These are phyloP conservation scores for Berberis vulgaris DNA, from an alignment of 164 flowering plant species.

Conservation along the genomic window DNA sequence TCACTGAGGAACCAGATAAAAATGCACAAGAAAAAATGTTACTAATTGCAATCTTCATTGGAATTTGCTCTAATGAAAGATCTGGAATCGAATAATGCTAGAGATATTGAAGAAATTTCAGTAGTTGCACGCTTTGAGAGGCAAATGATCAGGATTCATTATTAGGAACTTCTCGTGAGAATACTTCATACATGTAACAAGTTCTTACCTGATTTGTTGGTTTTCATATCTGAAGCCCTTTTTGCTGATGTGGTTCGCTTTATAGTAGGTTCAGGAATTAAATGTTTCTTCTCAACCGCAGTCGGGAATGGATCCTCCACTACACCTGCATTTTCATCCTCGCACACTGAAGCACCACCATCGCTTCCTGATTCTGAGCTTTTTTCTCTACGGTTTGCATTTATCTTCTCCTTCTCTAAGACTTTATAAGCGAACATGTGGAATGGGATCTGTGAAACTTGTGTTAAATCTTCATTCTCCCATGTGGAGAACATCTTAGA, in stretches of 20 bases:
- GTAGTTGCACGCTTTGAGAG: too few species aligned
- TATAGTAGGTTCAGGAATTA: conserved; percentile 18
- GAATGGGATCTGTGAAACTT: conserved; percentile 68
- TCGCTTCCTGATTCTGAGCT: conserved; percentile 65
- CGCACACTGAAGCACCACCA: conserved; percentile 41
- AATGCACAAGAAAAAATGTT: background rate
- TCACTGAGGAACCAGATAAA: conserved; percentile 20
- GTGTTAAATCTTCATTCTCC: conserved; percentile 12
- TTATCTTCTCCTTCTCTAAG: conserved; percentile 48
- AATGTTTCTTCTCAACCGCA: conserved; percentile 18
- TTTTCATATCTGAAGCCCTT: conserved; percentile 29
- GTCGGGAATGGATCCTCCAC: conserved; percentile 33
- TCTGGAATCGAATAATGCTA: background rate
- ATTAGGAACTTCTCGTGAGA: too few species aligned
- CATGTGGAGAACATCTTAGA: conserved; percentile 29
- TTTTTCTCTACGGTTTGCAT: conserved; percentile 21
- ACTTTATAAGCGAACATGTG: conserved; percentile 71
- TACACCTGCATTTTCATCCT: conserved; percentile 28
- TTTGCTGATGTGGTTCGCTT: conserved; percentile 20
- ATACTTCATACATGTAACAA: background rate
- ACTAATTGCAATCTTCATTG: background rate
- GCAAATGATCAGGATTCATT: too few species aligned
- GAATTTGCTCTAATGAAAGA: background rate
- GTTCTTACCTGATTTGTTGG: conserved; percentile 33
- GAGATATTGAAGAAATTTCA: background rate